phyloP scores from a whole-genome alignment of 148 eudicot genomes.

The Camellia granthamiana region DNA sequence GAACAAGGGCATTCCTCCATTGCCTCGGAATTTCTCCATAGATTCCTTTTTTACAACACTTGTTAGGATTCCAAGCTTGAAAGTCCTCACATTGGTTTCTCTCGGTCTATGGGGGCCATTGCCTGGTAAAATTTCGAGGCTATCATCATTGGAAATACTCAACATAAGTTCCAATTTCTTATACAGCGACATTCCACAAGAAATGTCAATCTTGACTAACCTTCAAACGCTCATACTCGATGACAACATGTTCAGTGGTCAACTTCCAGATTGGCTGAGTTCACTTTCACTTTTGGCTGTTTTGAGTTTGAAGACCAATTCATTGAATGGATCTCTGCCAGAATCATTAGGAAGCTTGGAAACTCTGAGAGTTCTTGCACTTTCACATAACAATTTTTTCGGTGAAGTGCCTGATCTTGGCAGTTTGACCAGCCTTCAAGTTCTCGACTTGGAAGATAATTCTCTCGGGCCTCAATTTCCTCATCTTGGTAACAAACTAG shows the following conservation, averaged over 20 bases:
- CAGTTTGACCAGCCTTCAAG: constrained; percentile 57
- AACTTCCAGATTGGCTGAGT: constrained; percentile 50
- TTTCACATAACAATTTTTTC: constrained; percentile 59
- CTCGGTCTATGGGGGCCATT: constrained; percentile 74
- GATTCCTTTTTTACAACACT: constrained; percentile 60
- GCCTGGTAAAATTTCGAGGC: constrained; percentile 41
- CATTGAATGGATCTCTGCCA: constrained; percentile 63
- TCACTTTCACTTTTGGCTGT: constrained; percentile 66
- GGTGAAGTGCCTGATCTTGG: constrained; percentile 77
- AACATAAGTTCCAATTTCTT: constrained; percentile 73
- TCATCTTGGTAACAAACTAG: constrained; percentile 48
- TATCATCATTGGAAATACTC: constrained; percentile 78
- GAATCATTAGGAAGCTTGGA: constrained; percentile 48
- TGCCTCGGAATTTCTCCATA: constrained; percentile 63
- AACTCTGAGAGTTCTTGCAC: constrained; percentile 61
- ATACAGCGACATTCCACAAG: constrained; percentile 51
- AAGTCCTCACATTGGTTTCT: constrained; percentile 82
- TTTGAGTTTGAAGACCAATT: constrained; percentile 71
- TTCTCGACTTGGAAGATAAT: constrained; percentile 67
- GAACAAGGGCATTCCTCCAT: constrained; percentile 30
- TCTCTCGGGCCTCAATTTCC: constrained; percentile 74
- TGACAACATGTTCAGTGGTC: constrained; percentile 57
- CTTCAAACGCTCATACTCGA: constrained; percentile 78
- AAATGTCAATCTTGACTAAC: constrained; percentile 45
- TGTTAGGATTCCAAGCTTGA: constrained; percentile 55